A percentile compares a stretch with the other conserved stretches of the same genome.
These are phyloP conservation scores for Nemophila menziesii DNA, from an alignment of 257 asterid genomes.

Conservation along the genomic window DNA sequence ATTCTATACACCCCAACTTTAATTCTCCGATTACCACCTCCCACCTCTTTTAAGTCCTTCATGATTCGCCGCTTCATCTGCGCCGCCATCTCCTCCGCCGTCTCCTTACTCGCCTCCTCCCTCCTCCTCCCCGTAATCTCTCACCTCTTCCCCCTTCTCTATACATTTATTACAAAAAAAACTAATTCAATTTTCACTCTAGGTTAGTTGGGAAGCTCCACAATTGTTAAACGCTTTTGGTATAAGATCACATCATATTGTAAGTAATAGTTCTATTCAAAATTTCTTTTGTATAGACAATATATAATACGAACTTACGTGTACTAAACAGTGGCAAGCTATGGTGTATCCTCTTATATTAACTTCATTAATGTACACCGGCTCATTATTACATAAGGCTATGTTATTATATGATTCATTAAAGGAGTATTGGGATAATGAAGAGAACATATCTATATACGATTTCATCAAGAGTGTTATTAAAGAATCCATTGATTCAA, in stretches of 20 bases:
- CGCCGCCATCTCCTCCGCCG: constrained; percentile 62
- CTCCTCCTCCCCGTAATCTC: constrained; percentile 56
- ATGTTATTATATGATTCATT: constrained; percentile 25
- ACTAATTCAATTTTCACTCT: constrained; percentile 10
- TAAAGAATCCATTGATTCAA: constrained; percentile 18
- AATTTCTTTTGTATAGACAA: background rate
- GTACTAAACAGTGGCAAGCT: constrained; percentile 94
- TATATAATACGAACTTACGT: constrained; percentile 4
- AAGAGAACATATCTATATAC: constrained; percentile 21
- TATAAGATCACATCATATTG: constrained; percentile 59
- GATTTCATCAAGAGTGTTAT: constrained; percentile 21
- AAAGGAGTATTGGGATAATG: constrained; percentile 24
- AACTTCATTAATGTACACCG: constrained; percentile 79
- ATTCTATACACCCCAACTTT: constrained; percentile 67
- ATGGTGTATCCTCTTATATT: constrained; percentile 56
- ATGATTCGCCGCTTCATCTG: constrained; percentile 72
- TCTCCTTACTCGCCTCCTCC: constrained; percentile 47
- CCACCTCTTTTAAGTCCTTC: constrained; percentile 51
- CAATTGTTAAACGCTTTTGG: constrained; percentile 47
- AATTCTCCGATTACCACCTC: constrained; percentile 70
- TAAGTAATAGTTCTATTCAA: constrained; percentile 26
- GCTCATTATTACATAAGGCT: constrained; percentile 47
- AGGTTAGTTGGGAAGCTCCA: constrained; percentile 52
- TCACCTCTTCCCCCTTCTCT: background rate
- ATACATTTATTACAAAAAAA: no score